Conservation (phyloP, 1,284 basidiomycete species). For the Trichosporon faecale region DNA sequence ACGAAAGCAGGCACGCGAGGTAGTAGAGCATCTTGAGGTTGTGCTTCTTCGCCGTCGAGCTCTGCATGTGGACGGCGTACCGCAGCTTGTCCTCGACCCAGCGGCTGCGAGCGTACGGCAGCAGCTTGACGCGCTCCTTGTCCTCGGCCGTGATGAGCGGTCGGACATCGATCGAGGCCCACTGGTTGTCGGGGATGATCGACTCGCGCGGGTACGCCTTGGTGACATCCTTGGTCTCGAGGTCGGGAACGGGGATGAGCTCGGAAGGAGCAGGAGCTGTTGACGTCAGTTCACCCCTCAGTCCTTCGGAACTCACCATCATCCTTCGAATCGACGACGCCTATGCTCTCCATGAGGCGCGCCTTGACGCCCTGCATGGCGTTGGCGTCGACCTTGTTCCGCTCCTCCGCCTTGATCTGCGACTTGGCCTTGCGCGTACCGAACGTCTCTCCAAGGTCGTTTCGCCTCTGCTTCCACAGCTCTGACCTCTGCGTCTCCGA, state of each 20-base stretch:
- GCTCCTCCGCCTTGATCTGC: slow-evolving; percentile 70
- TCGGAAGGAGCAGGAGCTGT: slow-evolving; percentile 33
- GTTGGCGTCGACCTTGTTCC: slow-evolving; percentile 78
- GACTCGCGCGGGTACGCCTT: slow-evolving; percentile 73
- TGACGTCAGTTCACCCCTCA: neutral
- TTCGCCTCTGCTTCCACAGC: slow-evolving; percentile 63
- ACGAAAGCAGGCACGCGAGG: slow-evolving; percentile 70
- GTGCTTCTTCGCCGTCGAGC: slow-evolving; percentile 4
- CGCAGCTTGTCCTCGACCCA: slow-evolving; percentile 59
- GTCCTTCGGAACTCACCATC: slow-evolving; percentile 17
- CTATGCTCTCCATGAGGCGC: slow-evolving; percentile 75
- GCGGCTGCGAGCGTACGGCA: slow-evolving; percentile 63
- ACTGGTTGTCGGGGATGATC: slow-evolving; percentile 71
- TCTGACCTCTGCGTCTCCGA: slow-evolving; percentile 41
- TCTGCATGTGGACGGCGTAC: slow-evolving; percentile 21
- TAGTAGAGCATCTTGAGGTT: slow-evolving; percentile 60
- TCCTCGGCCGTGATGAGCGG: slow-evolving; percentile 60
- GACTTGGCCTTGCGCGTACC: slow-evolving; percentile 89
- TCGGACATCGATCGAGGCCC: slow-evolving; percentile 42
- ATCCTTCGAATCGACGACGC: slow-evolving; percentile 58
- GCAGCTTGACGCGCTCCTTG: slow-evolving; percentile 57
- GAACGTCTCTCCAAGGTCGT: slow-evolving; percentile 80
- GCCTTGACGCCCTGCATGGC: slow-evolving; percentile 77
- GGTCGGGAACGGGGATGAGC: slow-evolving; percentile 69
- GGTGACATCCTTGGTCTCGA: slow-evolving; percentile 62